Evolutionary conservation across 176 grass and related monocot species (phyloP).

Genomic region (Bolboschoenus planiculmis): DNA sequence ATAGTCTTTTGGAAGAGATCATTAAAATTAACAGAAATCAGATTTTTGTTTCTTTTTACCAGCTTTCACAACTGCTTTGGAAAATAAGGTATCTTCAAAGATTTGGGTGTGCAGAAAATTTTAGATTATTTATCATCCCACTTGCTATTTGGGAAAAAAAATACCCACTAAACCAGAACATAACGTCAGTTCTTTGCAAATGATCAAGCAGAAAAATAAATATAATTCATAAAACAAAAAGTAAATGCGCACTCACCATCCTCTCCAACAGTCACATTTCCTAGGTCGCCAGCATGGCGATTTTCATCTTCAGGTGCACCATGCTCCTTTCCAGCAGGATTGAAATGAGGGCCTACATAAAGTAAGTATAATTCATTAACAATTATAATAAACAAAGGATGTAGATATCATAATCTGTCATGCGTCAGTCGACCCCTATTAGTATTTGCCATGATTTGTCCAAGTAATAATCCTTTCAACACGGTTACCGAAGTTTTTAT

Average conservation of each 20-base stretch:
- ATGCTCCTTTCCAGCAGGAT: conserved; percentile 70
- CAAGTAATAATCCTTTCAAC: background rate
- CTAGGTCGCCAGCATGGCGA: conserved; percentile 87
- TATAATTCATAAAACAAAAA: too few relatives aligned
- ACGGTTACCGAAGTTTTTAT: too few relatives aligned
- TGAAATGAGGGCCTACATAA: conserved; percentile 67
- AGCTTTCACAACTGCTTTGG: background rate
- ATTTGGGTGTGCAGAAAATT: background rate
- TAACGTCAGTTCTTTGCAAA: background rate
- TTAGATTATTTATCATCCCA: background rate
- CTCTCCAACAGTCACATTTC: conserved; percentile 54
- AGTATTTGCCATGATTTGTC: background rate
- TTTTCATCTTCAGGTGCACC: conserved; percentile 59
- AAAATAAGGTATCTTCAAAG: background rate
- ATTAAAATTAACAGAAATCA: background rate
- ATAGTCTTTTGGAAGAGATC: background rate
- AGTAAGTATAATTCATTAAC: background rate
- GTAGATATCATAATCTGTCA: background rate
- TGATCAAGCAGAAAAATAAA: background rate
- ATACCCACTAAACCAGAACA: background rate
- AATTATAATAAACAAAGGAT: background rate
- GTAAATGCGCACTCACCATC: conserved; percentile 38
- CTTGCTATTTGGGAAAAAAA: background rate
- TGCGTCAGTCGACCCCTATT: background rate
- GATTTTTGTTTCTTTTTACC: background rate